Base-by-base conservation (phyloP, 164 flowering plant species). In the Stephania japonica region DNA sequence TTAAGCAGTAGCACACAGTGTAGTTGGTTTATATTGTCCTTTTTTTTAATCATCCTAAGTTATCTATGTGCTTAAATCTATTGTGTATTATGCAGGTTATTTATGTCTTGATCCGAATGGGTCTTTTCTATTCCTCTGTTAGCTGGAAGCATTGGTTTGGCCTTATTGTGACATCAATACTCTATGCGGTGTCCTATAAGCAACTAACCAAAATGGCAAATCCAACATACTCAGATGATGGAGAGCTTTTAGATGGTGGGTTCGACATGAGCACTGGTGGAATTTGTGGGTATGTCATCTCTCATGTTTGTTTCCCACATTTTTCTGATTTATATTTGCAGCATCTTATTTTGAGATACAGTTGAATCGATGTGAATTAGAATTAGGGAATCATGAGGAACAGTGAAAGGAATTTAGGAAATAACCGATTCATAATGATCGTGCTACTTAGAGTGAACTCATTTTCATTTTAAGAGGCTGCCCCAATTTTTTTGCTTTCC, bases 261-360 rank as follows among this genome's bases (percentile, higher is more conserved):
- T 92, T 87, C 75, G 99, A 94, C 80, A 92, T 94, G 97, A 87
- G 84, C 74, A 89, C 95, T 23, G 91, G 90, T 80, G 97, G 99
- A 73, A 81, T 92, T 75, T 90, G 97, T 80, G 90, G 95, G 98
- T 94, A 87, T 75, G 88, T 67, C 61, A 62, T 70, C 25, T 63
- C 38, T 27, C 18, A 11, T 62, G 42, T 62, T 63, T 44, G 9
- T 19, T 44, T 65, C 13, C 13, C 68, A 5, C 41, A 65, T 11
- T 24, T 18, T 50, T 1, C 6, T 12, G 1, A 12, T 12, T 50
- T 12, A 50, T 32, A 50, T 50, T 12, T 18, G 16, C 19, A 50
- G 0, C 13, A 50, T 18, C 13, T 18, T 2, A 50, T 12, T 32
- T 32, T 32, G 38, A 32, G 2, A 1, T 32, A 32, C 4, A 0